Conservation (phyloP, 345 rosid genomes). For the Streptanthus diversifolius region DNA sequence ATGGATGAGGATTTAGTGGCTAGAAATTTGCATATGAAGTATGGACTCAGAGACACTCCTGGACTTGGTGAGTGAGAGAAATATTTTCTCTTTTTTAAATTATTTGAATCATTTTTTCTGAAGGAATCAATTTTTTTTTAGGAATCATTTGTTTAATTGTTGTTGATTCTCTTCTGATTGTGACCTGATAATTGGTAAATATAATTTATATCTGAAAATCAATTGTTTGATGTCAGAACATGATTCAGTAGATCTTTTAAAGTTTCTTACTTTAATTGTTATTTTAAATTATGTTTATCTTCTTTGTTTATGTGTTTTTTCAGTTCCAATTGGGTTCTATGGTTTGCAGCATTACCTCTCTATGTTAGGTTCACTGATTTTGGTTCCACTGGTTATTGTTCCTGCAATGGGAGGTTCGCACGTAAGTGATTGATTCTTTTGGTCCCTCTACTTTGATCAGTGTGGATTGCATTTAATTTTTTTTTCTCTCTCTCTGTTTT, state of each 20-base stretch:
- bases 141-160: background rate
- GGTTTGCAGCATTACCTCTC: constrained; percentile 96
- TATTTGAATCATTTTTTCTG: background rate
- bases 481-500: background rate
- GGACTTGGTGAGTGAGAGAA: constrained; percentile 64
- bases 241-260: background rate
- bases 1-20: constrained; percentile 58
- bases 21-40: constrained; percentile 78
- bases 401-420: constrained; percentile 98
- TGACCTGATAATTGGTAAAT: background rate
- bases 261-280: constrained; percentile 3
- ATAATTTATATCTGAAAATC: constrained; percentile 1
- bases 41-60: constrained; percentile 85
- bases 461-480: constrained; percentile 2
- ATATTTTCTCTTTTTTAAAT: background rate
- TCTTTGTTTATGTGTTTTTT: constrained; percentile 13
- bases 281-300: background rate
- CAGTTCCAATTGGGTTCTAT: constrained; percentile 93
- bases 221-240: constrained; percentile 18
- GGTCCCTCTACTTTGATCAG: background rate
- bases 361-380: constrained; percentile 79
- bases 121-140: background rate
- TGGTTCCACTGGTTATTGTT: constrained; percentile 88
- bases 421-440: constrained; percentile 51
- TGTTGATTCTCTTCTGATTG: background rate